Evolutionary conservation across 23 red algal species (phyloP).

Genomic region (Cyanidiococcus yangmingshanensis): DNA sequence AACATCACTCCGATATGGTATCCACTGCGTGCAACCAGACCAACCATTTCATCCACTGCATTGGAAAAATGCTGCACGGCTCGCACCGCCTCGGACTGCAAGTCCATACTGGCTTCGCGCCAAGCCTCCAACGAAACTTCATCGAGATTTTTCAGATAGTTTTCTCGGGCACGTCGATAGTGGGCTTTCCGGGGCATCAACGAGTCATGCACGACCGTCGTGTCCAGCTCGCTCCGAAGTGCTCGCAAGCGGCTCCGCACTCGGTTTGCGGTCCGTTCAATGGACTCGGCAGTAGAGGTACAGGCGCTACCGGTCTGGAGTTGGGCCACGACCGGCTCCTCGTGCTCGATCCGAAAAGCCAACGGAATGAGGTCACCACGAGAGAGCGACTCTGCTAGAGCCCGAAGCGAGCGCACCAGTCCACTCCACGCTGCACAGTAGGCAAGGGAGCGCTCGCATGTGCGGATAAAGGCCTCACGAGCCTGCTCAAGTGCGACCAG

Average conservation of each 20-base stretch:
- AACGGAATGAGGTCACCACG: neutral
- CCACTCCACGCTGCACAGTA: neutral
- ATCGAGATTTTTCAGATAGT: neutral
- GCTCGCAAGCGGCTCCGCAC: neutral
- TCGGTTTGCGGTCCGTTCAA: neutral
- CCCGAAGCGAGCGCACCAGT: neutral
- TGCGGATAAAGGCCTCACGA: neutral
- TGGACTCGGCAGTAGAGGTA: neutral
- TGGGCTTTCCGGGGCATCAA: conserved; percentile 1
- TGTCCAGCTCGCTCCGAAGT: conserved; percentile 12
- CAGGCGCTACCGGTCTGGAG: conserved; percentile 2
- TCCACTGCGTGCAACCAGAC: neutral
- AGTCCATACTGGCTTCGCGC: neutral
- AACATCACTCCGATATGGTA: neutral
- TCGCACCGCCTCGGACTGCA: conserved; percentile 6
- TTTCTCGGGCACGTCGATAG: conserved; percentile 1
- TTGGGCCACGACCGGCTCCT: conserved; percentile 7
- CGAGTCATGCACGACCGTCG: conserved; percentile 1
- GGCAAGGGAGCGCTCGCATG: neutral
- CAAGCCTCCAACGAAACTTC: conserved; percentile 1
- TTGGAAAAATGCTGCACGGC: neutral
- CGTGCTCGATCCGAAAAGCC: neutral
- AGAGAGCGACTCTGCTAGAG: neutral
- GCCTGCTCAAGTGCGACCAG: neutral
- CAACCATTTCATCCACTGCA: neutral